Evolutionary conservation across 805 yeast genomes (phyloP).

Genomic region (Ogataea kodamae): DNA sequence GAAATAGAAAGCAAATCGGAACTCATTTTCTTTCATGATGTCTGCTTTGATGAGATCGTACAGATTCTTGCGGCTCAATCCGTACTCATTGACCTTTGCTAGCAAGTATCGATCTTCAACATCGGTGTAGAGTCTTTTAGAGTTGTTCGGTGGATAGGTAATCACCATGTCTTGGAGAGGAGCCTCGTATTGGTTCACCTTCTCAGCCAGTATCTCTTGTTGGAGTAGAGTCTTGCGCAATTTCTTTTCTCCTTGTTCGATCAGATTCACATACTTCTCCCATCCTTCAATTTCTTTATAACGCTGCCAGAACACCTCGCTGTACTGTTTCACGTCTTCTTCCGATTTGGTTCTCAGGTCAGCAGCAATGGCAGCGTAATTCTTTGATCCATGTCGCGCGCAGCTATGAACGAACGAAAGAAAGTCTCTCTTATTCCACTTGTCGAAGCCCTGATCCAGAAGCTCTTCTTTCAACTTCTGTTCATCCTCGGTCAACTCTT

Average conservation of each 20-base stretch:
- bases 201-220: conserved; percentile 49
- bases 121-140: conserved; percentile 67
- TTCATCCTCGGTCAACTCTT: conserved; percentile 64
- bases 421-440: conserved; percentile 75
- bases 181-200: conserved; percentile 49
- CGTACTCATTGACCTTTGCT: conserved; percentile 58
- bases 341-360: conserved; percentile 53
- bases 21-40: conserved; percentile 53
- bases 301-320: conserved; percentile 60
- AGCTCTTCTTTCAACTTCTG: conserved; percentile 47
- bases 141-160: conserved; percentile 79
- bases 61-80: conserved; percentile 55
- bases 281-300: conserved; percentile 61
- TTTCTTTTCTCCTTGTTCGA: conserved; percentile 71
- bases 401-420: conserved; percentile 66
- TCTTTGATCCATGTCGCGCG: conserved; percentile 61
- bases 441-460: conserved; percentile 54
- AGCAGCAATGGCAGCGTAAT: conserved; percentile 46
- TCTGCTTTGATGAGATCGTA: conserved; percentile 66
- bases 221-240: conserved; percentile 52
- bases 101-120: conserved; percentile 69
- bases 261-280: conserved; percentile 67
- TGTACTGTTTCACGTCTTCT: conserved; percentile 59
- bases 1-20: conserved; percentile 72
- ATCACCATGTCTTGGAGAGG: conserved; percentile 63